A percentile compares a stretch with the other conserved stretches of the same genome.
Conservation (phyloP, 2,329 filamentous ascomycete genomes). For the Moelleriella libera region DNA sequence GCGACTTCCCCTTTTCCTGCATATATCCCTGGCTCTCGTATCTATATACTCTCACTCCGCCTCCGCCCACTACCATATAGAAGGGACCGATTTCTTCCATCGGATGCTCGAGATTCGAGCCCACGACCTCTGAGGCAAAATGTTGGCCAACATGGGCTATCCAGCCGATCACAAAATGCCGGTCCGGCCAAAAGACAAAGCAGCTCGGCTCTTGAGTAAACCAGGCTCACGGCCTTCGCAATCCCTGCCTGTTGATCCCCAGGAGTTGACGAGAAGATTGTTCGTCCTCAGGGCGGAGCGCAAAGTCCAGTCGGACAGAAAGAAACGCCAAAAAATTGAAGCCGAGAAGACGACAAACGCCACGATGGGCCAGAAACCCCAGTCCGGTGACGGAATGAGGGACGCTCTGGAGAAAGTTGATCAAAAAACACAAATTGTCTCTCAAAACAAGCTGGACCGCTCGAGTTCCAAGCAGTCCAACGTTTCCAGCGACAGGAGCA, state of each 20-base stretch:
- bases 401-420: background rate
- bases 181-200: conserved; percentile 1
- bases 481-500: conserved; percentile 6
- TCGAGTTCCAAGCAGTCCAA: conserved; percentile 2
- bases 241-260: conserved; percentile 31
- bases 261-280: conserved; percentile 39
- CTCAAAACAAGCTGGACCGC: conserved; percentile 4
- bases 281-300: conserved; percentile 35
- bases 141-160: conserved; percentile 5
- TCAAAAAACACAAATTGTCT: background rate
- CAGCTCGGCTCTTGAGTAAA: background rate
- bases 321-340: conserved; percentile 14
- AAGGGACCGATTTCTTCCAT: background rate
- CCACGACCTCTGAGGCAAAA: background rate
- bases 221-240: conserved; percentile 8
- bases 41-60: background rate
- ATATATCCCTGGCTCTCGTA: background rate
- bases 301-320: conserved; percentile 24
- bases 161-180: conserved; percentile 3
- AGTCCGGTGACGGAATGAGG: background rate
- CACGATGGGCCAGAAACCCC: background rate
- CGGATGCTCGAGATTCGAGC: background rate
- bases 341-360: conserved; percentile 5
- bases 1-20: background rate
- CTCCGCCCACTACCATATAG: background rate